These are phyloP conservation scores for Clonostachys rosea DNA, from an alignment of 2,329 filamentous ascomycete species.

Conservation along the genomic window DNA sequence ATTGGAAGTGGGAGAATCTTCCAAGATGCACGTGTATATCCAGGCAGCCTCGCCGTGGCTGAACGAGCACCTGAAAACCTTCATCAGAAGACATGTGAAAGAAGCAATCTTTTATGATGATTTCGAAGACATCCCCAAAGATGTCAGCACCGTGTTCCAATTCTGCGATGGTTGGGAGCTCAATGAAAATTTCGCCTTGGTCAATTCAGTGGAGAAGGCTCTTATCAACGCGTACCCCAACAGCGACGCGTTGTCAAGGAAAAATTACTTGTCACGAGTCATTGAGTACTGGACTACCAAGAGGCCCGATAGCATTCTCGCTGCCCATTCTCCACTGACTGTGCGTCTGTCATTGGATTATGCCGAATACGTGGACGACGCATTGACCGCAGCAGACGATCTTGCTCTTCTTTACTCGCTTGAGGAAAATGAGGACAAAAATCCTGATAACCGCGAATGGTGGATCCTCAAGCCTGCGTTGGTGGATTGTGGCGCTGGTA, in stretches of 20 bases:
- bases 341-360: conserved; percentile 28
- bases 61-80: too few relatives aligned
- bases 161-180: conserved; percentile 26
- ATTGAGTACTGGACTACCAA: conserved; percentile 30
- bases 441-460: conserved; percentile 21
- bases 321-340: conserved; percentile 19
- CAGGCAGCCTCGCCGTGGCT: too few relatives aligned
- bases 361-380: conserved; percentile 29
- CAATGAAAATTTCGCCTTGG: conserved; percentile 21
- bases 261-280: conserved; percentile 24
- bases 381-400: conserved; percentile 23
- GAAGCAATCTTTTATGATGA: too few relatives aligned
- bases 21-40: too few relatives aligned
- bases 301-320: conserved; percentile 21
- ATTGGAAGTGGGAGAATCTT: too few relatives aligned
- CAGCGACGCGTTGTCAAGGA: conserved; percentile 29
- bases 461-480: conserved; percentile 33
- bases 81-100: too few relatives aligned
- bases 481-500: conserved; percentile 30
- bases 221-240: conserved; percentile 32
- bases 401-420: conserved; percentile 24
- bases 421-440: conserved; percentile 21
- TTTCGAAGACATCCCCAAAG: not conserved
- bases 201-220: conserved; percentile 17
- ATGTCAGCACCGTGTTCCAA: conserved; percentile 12